Evolutionary conservation across 1,284 basidiomycete genomes (phyloP).

Genomic region (Prillingera fragicola): DNA sequence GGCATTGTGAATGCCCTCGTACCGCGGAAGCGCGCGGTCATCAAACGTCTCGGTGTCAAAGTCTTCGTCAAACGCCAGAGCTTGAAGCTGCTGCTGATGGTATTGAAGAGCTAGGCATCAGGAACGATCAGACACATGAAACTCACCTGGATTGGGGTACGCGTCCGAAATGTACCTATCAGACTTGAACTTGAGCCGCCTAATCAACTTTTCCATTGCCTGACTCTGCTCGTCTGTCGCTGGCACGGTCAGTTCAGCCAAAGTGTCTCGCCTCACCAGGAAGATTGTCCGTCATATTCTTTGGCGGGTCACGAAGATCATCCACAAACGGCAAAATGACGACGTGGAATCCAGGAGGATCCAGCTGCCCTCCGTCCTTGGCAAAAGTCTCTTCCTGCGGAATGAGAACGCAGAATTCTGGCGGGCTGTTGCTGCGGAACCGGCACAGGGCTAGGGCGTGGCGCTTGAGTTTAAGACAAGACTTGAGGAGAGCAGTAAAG

Average conservation of each 20-base stretch:
- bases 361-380: slow-evolving; percentile 64
- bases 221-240: slow-evolving; percentile 66
- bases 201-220: slow-evolving; percentile 67
- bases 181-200: slow-evolving; percentile 70
- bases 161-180: slow-evolving; percentile 78
- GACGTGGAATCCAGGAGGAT: slow-evolving; percentile 87
- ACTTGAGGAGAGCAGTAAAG: slow-evolving; percentile 78
- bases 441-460: slow-evolving; percentile 73
- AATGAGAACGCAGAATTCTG: slow-evolving; percentile 75
- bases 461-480: slow-evolving; percentile 74
- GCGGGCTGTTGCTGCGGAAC: slow-evolving; percentile 65
- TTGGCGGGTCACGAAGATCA: slow-evolving; percentile 75
- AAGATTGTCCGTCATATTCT: slow-evolving; percentile 46
- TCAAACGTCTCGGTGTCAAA: slow-evolving; percentile 67
- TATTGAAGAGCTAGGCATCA: slow-evolving; percentile 57
- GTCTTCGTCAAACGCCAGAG: slow-evolving; percentile 83
- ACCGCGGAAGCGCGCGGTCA: slow-evolving; percentile 73
- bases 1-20: slow-evolving; percentile 73
- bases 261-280: slow-evolving; percentile 50
- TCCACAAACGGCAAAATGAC: slow-evolving; percentile 89
- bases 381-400: slow-evolving; percentile 78
- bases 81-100: slow-evolving; percentile 85
- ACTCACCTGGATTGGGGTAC: slow-evolving; percentile 84
- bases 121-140: neutral
- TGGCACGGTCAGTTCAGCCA: slow-evolving; percentile 29